Base-by-base conservation (phyloP, 257 asterid species). In the Cruciata laevipes region DNA sequence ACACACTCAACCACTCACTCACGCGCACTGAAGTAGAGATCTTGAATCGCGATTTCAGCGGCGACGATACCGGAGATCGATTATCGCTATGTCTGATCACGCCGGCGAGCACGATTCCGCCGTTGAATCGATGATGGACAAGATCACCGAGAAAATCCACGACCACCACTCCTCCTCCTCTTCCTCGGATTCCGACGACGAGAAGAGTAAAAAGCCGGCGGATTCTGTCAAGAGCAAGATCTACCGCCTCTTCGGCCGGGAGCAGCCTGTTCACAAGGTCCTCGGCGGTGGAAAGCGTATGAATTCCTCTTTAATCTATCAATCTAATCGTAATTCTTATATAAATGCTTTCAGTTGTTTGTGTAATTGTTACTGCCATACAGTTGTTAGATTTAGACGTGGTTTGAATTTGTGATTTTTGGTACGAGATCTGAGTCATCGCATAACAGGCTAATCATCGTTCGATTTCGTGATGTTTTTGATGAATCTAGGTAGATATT, bases 241-340 rank as follows among this genome's bases (percentile, higher is more conserved):
- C 89, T 91, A 91, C 76, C 96, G 98, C 47, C 75, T 89, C n/a
- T 91, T 89, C 56, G 98, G 96, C 73, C 85, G 96, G 5, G 95
- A 89, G 69, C 84, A 64, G 84, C 96, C 98, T 7, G 83, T 91
- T 32, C 95, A 89, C 80, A 80, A 79, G 83, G 87, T 87, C 71
- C 79, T 91, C 9, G 96, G 98, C 72, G 95, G 96, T 42, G 98
- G 98, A 79, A 91, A 91, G 74, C 86, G 98, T 91, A 89, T 65
- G 84, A 42, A 32, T 53, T 12, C 60, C 30, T 44, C 17, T 31
- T 21, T 63, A 11, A 21, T 16, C 25, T 5, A 32, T 42, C 51
- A 12, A 47, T 47, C 53, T 47, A 16, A 47, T 47, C 55, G 55
- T n/a, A n/a, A 14, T 47, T 14, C 5, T 47, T 4, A 38, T 38